Base-by-base conservation (phyloP, 306 rosid genomes). In the Glycine tomentella region DNA sequence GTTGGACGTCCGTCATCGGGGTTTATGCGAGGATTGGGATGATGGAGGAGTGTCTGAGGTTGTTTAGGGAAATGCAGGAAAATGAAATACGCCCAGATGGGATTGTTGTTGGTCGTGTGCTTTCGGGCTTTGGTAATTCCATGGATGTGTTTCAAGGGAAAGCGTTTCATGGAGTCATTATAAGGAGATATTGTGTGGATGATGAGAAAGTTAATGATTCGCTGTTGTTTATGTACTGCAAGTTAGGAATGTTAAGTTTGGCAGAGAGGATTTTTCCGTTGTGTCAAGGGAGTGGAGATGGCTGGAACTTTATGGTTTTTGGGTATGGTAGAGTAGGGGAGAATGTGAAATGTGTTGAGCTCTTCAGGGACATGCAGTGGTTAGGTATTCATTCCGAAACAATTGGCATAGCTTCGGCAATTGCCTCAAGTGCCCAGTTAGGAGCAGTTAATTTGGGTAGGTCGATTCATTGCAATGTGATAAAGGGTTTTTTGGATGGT, bases 301-400 rank as follows among this genome's bases (percentile, higher is more conserved):
- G 70, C 2, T 64, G 70, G 70, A 64, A 64, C 25, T 64, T 34
- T 36, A 64, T 64, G 70, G 48, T 64, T 13, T 64, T 38, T 64
- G 70, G 70, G 11, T 64, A 64, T 64, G 49, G 46, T 36, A 64
- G 25, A 36, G 34, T 14, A 7, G 70, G 70, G 20, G 49, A 64
- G 49, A 1, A 3, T 5, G 70, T 13, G 70, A 64, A 64, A 48
- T 64, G 70, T 38, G 49, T 64, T 38, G 70, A 64, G 12, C 12
- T 64, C 70, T 64, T 64, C 11, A 64, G 70, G 70, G 70, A 64
- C 6, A 64, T 64, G 70, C 70, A 64, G 46, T 14, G 25, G 36
- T 14, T 64, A 7, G 49, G 70, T 14, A 36, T 64, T 64, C 25
- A 9, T 64, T 36, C 49, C 14, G 70, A 64, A 36, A 13, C 70